Conservation (phyloP, 129 eudicot species). For the Heracleum sosnowskyi region DNA sequence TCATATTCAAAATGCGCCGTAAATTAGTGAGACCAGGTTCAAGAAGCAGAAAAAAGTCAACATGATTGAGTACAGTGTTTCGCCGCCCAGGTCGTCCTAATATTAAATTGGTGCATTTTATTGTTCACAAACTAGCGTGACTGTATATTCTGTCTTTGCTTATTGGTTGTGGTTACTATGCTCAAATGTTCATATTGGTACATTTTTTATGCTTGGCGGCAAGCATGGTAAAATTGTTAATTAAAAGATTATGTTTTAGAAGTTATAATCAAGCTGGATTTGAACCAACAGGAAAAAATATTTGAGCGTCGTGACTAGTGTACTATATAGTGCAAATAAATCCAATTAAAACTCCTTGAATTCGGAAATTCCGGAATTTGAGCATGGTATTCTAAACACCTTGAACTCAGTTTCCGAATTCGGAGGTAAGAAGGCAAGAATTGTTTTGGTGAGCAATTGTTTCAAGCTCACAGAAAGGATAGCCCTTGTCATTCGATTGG, state of each 20-base stretch:
- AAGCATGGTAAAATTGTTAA: background rate
- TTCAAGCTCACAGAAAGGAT: no score
- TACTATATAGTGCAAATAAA: background rate
- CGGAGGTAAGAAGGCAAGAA: no score
- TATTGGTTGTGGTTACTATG: constrained; percentile 8
- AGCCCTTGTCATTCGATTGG: no score
- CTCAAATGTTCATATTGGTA: background rate
- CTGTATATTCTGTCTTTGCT: constrained; percentile 31
- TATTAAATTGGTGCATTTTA: background rate
- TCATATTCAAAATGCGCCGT: background rate
- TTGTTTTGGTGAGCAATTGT: no score
- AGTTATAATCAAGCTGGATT: background rate
- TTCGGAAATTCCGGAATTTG: background rate
- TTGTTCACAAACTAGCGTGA: constrained; percentile 2
- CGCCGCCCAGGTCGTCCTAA: background rate
- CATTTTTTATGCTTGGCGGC: background rate
- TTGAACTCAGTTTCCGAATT: no score
- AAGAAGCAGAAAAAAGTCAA: background rate
- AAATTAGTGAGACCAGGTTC: background rate
- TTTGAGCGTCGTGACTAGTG: background rate
- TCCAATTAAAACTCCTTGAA: background rate
- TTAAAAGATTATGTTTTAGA: background rate
- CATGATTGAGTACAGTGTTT: background rate
- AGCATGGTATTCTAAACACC: no score
- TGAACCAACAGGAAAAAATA: background rate